These are phyloP conservation scores for Alternaria atra DNA, from an alignment of 2,329 filamentous ascomycete species.

Conservation along the genomic window DNA sequence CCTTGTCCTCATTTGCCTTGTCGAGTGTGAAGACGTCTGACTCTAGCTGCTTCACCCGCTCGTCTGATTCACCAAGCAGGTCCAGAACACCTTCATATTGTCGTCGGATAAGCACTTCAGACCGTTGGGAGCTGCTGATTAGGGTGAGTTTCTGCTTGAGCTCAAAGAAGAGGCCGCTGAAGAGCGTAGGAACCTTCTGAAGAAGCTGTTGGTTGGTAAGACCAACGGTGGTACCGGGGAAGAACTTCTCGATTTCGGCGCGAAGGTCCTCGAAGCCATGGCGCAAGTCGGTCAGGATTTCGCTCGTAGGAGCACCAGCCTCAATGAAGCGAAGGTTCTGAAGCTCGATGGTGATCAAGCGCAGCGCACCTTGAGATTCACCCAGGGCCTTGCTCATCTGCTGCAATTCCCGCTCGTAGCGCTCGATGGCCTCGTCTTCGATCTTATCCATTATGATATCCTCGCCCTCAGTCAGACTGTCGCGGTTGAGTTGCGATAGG, in stretches of 20 bases:
- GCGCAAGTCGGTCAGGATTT: slow-evolving; percentile 53
- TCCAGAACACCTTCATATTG: slow-evolving; percentile 45
- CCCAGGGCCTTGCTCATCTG: slow-evolving; percentile 50
- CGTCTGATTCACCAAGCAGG: slow-evolving; percentile 41
- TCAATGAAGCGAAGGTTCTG: slow-evolving; percentile 54
- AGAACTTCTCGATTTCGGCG: slow-evolving; percentile 50
- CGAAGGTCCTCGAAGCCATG: slow-evolving; percentile 54
- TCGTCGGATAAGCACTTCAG: slow-evolving; percentile 49
- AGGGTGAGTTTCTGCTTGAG: slow-evolving; percentile 42
- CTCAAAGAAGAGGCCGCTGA: slow-evolving; percentile 50
- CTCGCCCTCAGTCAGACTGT: slow-evolving; percentile 35
- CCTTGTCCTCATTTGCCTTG: slow-evolving; percentile 48
- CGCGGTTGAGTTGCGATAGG: slow-evolving; percentile 38
- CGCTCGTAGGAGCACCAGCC: slow-evolving; percentile 40
- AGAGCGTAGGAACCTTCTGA: slow-evolving; percentile 47
- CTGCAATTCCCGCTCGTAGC: slow-evolving; percentile 53
- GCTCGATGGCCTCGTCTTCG: slow-evolving; percentile 48
- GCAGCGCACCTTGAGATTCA: slow-evolving; percentile 52
- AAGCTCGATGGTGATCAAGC: slow-evolving; percentile 56
- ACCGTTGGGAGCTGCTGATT: slow-evolving; percentile 46
- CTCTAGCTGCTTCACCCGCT: slow-evolving; percentile 50
- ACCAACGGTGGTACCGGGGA: slow-evolving; percentile 51
- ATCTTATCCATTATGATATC: slow-evolving; percentile 36
- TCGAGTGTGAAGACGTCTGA: slow-evolving; percentile 49
- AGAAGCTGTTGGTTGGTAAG: slow-evolving; percentile 54